Evolutionary conservation across 306 rosid genomes (phyloP), one percentile per base, ranked within the genome.

Genomic region (Sindora glabra): DNA sequence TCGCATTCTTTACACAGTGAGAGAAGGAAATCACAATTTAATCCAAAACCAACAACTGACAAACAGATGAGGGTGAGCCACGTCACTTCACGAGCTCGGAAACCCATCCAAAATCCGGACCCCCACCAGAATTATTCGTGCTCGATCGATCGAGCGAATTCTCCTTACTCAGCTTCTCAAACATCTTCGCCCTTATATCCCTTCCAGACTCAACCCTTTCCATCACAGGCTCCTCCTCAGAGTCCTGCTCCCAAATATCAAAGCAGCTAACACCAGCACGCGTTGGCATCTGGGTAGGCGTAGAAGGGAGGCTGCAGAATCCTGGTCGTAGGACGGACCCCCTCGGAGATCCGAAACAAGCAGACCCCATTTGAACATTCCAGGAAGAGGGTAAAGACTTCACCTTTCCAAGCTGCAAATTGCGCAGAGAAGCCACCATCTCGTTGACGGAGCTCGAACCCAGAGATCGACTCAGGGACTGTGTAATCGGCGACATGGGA

Each of bases 141-240:
- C 75, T 87, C 29, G 54, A 70, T 59, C 80, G 61, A 1, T 29
- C 83, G 23, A 92, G 30, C 8, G 90, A 74, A 10, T 94, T 94
- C 56, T 89, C 95, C 51, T 82, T 81, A 33, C 96, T 89, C 22
- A 94, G 69, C 26, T 75, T 94, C 77, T 89, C 90, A 25, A 94
- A 78, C 95, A 94, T 94, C 80, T 68, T 82, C 0, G 81, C 83
- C 61, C 99, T 62, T 11, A 94, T 57, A n/a, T 48, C 80, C 50
- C 99, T 84, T 1, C 99, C 99, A 0, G 94, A 84, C 65, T 94
- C 99, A 0, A 94, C 99, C 65, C 99, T 83, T 68, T 86, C 97
- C 99, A 94, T 94, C 0, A 69, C 80, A 0, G 94, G 87, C 71
- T 86, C 98, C 70, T 92, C 98, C 75, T 73, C 89, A 0, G 62